These are phyloP conservation scores for Nectriaceae sp. DNA, from an alignment of 2,329 filamentous ascomycete genomes.

Conservation along the genomic window DNA sequence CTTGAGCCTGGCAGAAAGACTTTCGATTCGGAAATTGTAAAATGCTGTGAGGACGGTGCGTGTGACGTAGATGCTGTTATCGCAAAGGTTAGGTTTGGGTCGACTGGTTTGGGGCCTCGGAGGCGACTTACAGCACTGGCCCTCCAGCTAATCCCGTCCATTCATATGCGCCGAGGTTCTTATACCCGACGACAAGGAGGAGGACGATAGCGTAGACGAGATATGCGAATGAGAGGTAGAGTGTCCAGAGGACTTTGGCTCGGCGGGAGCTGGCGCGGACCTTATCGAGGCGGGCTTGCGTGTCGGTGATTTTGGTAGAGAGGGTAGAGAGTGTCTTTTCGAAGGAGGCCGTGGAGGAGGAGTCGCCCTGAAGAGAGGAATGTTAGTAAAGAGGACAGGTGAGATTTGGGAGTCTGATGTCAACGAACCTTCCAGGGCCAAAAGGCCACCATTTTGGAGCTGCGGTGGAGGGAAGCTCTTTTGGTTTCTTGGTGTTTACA, in stretches of 20 bases:
- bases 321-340: conserved; percentile 87
- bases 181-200: conserved; percentile 80
- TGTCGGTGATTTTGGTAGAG: conserved; percentile 77
- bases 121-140: conserved; percentile 69
- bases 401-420: neutral
- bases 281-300: conserved; percentile 72
- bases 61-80: conserved; percentile 72
- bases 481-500: neutral
- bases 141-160: conserved; percentile 78
- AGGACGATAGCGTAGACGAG: conserved; percentile 83
- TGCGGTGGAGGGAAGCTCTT: neutral
- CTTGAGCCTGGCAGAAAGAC: conserved; percentile 68
- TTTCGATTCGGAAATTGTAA: conserved; percentile 80
- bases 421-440: conserved; percentile 78
- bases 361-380: conserved; percentile 62
- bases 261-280: conserved; percentile 74
- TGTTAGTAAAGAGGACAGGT: conserved; percentile 13
- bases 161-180: conserved; percentile 74
- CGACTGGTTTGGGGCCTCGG: neutral
- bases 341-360: conserved; percentile 85
- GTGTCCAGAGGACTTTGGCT: conserved; percentile 81
- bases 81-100: conserved; percentile 15
- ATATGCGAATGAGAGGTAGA: conserved; percentile 90
- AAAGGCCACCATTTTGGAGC: conserved; percentile 71
- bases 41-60: conserved; percentile 67